Percentiles rank a stretch among this genome's conserved stretches.
Evolutionary conservation across 2,329 filamentous ascomycete species (phyloP).

Genomic region (Periglandula ipomoeae): DNA sequence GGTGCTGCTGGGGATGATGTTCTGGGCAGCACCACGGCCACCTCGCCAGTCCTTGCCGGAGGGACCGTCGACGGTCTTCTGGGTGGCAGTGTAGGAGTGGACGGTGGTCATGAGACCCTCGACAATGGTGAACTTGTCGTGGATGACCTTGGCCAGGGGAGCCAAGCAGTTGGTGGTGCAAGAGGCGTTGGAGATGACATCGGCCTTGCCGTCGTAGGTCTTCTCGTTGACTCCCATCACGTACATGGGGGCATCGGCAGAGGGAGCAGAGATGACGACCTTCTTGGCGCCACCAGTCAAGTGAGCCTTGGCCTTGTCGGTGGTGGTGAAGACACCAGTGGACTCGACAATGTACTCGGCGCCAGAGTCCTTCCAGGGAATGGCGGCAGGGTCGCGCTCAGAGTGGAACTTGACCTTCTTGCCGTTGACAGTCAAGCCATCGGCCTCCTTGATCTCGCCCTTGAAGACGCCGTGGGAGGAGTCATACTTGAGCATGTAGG

Average conservation of each 20-base stretch:
- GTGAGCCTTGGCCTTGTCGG: conserved; percentile 87
- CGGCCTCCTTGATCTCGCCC: conserved; percentile 66
- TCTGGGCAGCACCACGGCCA: conserved; percentile 96
- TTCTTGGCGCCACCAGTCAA: conserved; percentile 97
- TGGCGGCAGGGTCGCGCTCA: conserved; percentile 80
- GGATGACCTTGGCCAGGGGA: conserved; percentile 96
- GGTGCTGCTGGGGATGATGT: conserved; percentile 99
- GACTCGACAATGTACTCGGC: conserved; percentile 96
- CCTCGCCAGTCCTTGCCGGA: conserved; percentile 99
- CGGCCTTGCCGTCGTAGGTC: conserved; percentile 79
- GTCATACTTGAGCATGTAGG: conserved; percentile 99
- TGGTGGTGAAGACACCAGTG: conserved; percentile 98
- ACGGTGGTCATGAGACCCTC: conserved; percentile 99
- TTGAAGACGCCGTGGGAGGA: conserved; percentile 96
- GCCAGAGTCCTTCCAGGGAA: conserved; percentile 81
- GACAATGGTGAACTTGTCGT: conserved; percentile 96
- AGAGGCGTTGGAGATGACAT: conserved; percentile 97
- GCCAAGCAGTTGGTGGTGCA: conserved; percentile 99
- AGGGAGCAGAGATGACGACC: conserved; percentile 88
- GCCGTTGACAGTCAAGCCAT: conserved; percentile 80
- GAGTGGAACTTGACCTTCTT: conserved; percentile 93
- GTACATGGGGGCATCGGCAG: conserved; percentile 97
- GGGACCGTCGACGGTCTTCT: conserved; percentile 98
- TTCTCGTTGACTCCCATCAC: conserved; percentile 99
- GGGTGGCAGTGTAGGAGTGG: conserved; percentile 99